Evolutionary conservation across 2,329 filamentous ascomycete genomes (phyloP).

Genomic region (Cercospora nicotianae): DNA sequence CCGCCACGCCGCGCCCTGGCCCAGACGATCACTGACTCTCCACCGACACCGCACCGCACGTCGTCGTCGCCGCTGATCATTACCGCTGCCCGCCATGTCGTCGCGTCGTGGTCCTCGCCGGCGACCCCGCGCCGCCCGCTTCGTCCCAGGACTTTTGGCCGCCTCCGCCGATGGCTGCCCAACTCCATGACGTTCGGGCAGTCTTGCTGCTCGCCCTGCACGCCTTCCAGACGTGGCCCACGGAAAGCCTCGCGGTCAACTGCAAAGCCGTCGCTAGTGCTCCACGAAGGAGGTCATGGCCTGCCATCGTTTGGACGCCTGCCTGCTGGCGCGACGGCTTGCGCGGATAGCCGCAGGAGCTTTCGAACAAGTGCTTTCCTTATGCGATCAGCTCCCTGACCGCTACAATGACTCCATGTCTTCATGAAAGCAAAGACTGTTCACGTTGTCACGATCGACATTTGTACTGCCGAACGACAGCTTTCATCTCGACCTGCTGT

Average conservation of each 20-base stretch:
- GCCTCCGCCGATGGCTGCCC: neutral
- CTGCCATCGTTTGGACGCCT: constrained; percentile 3
- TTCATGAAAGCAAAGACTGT: neutral
- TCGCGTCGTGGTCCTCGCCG: neutral
- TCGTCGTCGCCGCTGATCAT: neutral
- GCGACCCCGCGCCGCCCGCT: neutral
- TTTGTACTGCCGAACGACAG: neutral
- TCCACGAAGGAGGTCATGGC: constrained; percentile 1
- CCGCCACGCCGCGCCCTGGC: neutral
- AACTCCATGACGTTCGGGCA: constrained; percentile 14
- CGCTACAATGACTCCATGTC: neutral
- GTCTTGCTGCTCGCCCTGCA: constrained; percentile 14
- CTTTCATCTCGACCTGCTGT: neutral
- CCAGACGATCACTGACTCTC: neutral
- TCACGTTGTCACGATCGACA: neutral
- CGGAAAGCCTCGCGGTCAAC: constrained; percentile 4
- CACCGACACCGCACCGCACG: neutral
- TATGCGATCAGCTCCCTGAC: neutral
- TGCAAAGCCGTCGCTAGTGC: constrained; percentile 9
- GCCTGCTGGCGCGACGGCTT: neutral
- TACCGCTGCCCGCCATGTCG: neutral
- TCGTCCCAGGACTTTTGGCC: constrained; percentile 10
- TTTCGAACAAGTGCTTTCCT: constrained; percentile 5
- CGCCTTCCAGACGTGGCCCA: constrained; percentile 8
- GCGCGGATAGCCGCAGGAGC: constrained; percentile 13